These are phyloP conservation scores for Actinomortierella ambigua DNA, from an alignment of 371 early-diverging fungal genomes.

Conservation along the genomic window DNA sequence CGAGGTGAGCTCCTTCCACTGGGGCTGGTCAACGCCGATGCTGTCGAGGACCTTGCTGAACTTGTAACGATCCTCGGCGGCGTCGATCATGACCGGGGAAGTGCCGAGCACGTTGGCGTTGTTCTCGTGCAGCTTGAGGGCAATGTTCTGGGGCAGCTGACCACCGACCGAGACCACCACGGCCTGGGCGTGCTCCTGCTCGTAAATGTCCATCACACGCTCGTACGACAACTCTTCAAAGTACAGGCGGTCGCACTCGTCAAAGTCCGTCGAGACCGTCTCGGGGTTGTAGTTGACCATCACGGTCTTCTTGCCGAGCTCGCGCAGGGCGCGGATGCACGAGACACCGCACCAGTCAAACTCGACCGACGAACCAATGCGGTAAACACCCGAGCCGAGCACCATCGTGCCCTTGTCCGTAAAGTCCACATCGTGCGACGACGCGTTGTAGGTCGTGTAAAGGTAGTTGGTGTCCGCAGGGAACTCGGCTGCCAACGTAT, in stretches of 20 bases:
- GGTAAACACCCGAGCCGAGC: slow-evolving; percentile 95
- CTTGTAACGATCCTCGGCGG: slow-evolving; percentile 93
- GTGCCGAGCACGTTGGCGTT: slow-evolving; percentile 87
- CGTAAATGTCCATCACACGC: slow-evolving; percentile 93
- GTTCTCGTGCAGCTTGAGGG: slow-evolving; percentile 72
- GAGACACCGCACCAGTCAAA: slow-evolving; percentile 95
- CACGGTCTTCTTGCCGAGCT: slow-evolving; percentile 80
- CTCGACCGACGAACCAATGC: slow-evolving; percentile 93
- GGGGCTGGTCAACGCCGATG: slow-evolving; percentile 93
- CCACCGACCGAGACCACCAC: slow-evolving; percentile 91
- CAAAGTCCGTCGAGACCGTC: slow-evolving; percentile 95
- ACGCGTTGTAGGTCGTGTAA: slow-evolving; percentile 92
- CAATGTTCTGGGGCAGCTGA: slow-evolving; percentile 95
- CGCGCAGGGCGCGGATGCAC: slow-evolving; percentile 80
- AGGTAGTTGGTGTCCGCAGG: slow-evolving; percentile 93
- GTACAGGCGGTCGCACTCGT: slow-evolving; percentile 94
- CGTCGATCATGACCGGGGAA: slow-evolving; percentile 88
- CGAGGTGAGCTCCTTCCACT: slow-evolving; percentile 90
- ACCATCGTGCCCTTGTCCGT: slow-evolving; percentile 91
- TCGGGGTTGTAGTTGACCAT: slow-evolving; percentile 99
- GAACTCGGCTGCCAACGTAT: slow-evolving; percentile 94
- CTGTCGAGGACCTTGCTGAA: slow-evolving; percentile 88
- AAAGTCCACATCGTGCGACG: slow-evolving; percentile 81
- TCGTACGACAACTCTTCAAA: slow-evolving; percentile 92
- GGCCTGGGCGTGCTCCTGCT: slow-evolving; percentile 79